These are phyloP conservation scores for Hypoxylon rubiginosum DNA, from an alignment of 2,329 filamentous ascomycete species.

Conservation along the genomic window DNA sequence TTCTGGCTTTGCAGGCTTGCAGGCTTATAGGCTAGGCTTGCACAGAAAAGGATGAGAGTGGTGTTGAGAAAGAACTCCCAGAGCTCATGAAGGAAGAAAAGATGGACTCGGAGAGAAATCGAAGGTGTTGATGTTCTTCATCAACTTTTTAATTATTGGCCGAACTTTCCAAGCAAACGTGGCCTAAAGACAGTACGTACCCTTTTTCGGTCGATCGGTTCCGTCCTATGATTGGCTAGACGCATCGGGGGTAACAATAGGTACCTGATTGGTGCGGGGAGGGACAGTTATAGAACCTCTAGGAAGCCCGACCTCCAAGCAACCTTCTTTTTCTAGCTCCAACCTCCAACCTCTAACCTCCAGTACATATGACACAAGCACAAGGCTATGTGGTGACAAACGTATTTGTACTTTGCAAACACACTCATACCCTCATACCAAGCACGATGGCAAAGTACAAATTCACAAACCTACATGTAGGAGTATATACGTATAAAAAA, in stretches of 20 bases:
- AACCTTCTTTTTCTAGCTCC: slow-evolving; percentile 6
- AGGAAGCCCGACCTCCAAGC: slow-evolving; percentile 12
- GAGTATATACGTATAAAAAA: no score
- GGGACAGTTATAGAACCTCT: slow-evolving; percentile 39
- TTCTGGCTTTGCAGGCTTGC: slow-evolving; percentile 23
- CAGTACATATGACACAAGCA: no score
- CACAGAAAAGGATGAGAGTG: slow-evolving; percentile 40
- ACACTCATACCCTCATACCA: background rate
- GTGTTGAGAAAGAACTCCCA: slow-evolving; percentile 55
- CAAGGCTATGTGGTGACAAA: no score
- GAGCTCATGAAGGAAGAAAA: slow-evolving; percentile 54
- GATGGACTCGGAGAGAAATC: slow-evolving; percentile 36
- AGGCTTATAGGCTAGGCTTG: slow-evolving; percentile 20
- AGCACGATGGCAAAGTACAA: background rate
- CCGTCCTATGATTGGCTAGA: slow-evolving; percentile 38
- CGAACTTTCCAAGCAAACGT: slow-evolving; percentile 49
- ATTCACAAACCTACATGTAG: no score
- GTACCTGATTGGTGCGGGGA: slow-evolving; percentile 38
- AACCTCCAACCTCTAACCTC: slow-evolving; percentile 16
- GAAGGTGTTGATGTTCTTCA: slow-evolving; percentile 34
- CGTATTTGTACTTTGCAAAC: background rate
- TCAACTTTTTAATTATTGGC: slow-evolving; percentile 48
- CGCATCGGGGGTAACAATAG: slow-evolving; percentile 7
- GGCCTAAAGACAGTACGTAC: slow-evolving; percentile 47
- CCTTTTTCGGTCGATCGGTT: slow-evolving; percentile 39